phyloP scores from a whole-genome alignment of 2,329 filamentous ascomycete species.

The Monosporascus ibericus region DNA sequence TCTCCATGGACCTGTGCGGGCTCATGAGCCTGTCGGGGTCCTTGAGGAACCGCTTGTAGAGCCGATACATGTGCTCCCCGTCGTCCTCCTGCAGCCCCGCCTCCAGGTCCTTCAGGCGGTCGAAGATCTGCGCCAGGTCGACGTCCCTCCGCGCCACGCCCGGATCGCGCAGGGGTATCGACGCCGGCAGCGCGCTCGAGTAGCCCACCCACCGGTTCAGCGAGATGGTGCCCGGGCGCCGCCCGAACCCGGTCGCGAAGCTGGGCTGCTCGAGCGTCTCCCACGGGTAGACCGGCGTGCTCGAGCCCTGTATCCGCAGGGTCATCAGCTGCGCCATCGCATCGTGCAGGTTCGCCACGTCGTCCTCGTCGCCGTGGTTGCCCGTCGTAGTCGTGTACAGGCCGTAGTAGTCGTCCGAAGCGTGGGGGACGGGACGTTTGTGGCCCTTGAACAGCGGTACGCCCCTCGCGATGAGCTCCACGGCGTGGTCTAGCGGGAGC shows the following conservation, averaged over 20 bases:
- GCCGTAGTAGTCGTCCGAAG: slow-evolving; percentile 48
- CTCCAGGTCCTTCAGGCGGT: slow-evolving; percentile 54
- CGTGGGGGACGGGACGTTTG: slow-evolving; percentile 47
- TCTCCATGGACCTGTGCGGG: slow-evolving; percentile 59
- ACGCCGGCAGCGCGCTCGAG: slow-evolving; percentile 49
- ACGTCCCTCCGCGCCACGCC: slow-evolving; percentile 56
- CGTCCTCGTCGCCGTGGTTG: slow-evolving; percentile 32
- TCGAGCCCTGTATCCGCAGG: slow-evolving; percentile 38
- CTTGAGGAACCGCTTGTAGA: slow-evolving; percentile 63
- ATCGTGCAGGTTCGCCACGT: slow-evolving; percentile 45
- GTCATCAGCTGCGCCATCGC: slow-evolving; percentile 55
- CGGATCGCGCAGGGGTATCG: slow-evolving; percentile 52
- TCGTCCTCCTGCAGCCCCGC: slow-evolving; percentile 39
- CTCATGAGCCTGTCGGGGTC: slow-evolving; percentile 58
- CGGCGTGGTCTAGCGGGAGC: slow-evolving; percentile 47
- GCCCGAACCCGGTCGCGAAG: slow-evolving; percentile 61
- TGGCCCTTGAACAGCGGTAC: slow-evolving; percentile 52
- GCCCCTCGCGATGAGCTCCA: slow-evolving; percentile 52
- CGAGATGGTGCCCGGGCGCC: slow-evolving; percentile 62
- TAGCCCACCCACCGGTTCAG: slow-evolving; percentile 63
- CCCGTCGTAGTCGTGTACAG: slow-evolving; percentile 48
- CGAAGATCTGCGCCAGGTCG: slow-evolving; percentile 50
- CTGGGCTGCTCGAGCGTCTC: slow-evolving; percentile 70
- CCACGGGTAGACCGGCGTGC: slow-evolving; percentile 49
- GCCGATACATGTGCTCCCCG: slow-evolving; percentile 52